Percentiles rank a stretch among this genome's conserved stretches.
phyloP scores from a whole-genome alignment of 2,329 filamentous ascomycete genomes.

The Pseudogymnoascus pannorum region DNA sequence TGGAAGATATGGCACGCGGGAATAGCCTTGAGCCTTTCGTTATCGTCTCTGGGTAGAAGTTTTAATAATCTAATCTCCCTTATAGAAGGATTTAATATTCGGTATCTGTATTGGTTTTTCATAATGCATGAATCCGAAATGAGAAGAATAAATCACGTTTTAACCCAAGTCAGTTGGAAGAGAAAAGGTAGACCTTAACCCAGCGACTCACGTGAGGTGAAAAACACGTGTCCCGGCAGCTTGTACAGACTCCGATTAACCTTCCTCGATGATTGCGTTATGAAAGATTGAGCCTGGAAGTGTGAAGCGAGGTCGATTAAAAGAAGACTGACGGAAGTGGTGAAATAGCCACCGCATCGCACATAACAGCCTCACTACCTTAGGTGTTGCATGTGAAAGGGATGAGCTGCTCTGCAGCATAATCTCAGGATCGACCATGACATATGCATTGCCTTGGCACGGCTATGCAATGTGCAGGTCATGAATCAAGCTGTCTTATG shows the following conservation, averaged over 20 bases:
- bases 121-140: neutral
- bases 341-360: too few relatives aligned
- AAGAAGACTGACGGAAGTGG: too few relatives aligned
- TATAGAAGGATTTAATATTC: constrained; percentile 11
- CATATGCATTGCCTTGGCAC: neutral
- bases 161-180: neutral
- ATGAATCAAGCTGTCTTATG: too few relatives aligned
- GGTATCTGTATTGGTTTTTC: neutral
- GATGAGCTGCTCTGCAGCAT: neutral
- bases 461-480: too few relatives aligned
- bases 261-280: too few relatives aligned
- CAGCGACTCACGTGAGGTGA: too few relatives aligned
- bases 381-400: too few relatives aligned
- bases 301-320: too few relatives aligned
- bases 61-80: constrained; percentile 14
- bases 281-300: too few relatives aligned
- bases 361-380: too few relatives aligned
- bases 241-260: too few relatives aligned
- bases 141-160: neutral
- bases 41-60: constrained; percentile 9
- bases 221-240: too few relatives aligned
- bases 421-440: neutral
- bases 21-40: neutral
- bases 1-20: constrained; percentile 10
- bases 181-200: neutral